phyloP scores from a whole-genome alignment of 2,329 filamentous ascomycete genomes.

The Endothia cerciana region DNA sequence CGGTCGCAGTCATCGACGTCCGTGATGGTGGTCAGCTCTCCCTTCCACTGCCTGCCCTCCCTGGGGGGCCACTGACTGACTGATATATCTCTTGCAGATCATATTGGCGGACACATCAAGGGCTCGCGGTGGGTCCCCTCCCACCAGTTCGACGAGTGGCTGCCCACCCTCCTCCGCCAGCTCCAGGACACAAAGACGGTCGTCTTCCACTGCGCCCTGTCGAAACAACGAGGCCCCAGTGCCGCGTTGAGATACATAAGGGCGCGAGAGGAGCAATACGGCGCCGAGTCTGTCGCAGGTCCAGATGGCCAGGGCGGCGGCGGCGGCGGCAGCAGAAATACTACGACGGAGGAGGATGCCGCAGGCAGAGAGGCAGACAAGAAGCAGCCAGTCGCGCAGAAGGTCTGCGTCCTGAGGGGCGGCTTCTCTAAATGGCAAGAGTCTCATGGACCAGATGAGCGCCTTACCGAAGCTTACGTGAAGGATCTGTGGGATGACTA shows the following conservation, averaged over 20 bases:
- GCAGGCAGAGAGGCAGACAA: conserved; percentile 29
- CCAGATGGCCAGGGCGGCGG: conserved; percentile 28
- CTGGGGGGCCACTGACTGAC: conserved; percentile 7
- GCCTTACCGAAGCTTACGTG: conserved; percentile 80
- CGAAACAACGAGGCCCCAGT: conserved; percentile 84
- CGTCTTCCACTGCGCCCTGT: conserved; percentile 92
- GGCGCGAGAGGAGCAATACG: conserved; percentile 61
- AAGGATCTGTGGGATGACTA: conserved; percentile 81
- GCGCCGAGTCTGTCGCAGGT: conserved; percentile 31
- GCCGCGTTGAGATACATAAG: conserved; percentile 81
- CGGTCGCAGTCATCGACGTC: conserved; percentile 82
- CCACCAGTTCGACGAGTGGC: conserved; percentile 70
- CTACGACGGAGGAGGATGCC: conserved; percentile 35
- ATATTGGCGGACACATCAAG: conserved; percentile 87
- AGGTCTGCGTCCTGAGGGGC: conserved; percentile 78
- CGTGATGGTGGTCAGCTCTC: conserved; percentile 71
- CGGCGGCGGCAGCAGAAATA: conserved; percentile 1
- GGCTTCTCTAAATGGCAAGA: conserved; percentile 93
- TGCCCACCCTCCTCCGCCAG: conserved; percentile 81
- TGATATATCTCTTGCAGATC: conserved; percentile 58
- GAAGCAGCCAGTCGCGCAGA: conserved; percentile 53
- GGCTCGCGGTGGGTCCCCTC: conserved; percentile 77
- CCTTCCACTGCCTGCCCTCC: background rate
- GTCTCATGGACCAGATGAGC: conserved; percentile 74
- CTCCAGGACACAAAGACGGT: conserved; percentile 80